Evolutionary conservation across 139 green algal species (phyloP).

Genomic region (Micromonas pusilla): DNA sequence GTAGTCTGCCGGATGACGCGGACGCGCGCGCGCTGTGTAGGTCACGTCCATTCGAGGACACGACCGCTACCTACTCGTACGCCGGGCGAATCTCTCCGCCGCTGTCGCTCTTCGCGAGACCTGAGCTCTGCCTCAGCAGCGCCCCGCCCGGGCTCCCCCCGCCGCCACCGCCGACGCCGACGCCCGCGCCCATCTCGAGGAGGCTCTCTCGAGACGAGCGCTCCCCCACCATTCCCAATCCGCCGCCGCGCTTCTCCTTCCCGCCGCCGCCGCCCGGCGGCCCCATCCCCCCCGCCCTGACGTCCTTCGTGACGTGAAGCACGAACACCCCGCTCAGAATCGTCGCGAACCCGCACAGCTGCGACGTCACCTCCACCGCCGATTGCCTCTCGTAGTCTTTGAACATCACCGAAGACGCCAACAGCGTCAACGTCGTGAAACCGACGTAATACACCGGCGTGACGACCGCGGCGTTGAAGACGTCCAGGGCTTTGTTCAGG

Average conservation of each 20-base stretch:
- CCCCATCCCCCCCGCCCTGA: background rate
- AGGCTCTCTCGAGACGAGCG: background rate
- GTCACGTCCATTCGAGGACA: no score
- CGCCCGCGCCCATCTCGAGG: background rate
- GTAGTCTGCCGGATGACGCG: no score
- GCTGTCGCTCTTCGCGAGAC: background rate
- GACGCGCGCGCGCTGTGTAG: no score
- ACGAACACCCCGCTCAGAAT: conserved; percentile 88
- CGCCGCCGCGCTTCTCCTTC: background rate
- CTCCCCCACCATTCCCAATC: background rate
- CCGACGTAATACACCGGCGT: conserved; percentile 98
- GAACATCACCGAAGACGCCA: conserved; percentile 64
- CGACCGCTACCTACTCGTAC: no score
- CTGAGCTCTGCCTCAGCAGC: background rate
- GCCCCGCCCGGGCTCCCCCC: background rate
- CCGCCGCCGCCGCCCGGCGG: background rate
- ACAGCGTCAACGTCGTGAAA: conserved; percentile 90
- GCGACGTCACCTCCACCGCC: conserved; percentile 55
- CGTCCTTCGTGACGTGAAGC: conserved; percentile 82
- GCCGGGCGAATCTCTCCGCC: no score
- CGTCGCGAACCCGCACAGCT: conserved; percentile 86
- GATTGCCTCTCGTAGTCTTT: conserved; percentile 63
- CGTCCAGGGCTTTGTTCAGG: conserved; percentile 91
- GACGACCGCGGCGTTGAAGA: conserved; percentile 97
- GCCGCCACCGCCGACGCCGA: background rate